Conservation (phyloP, 805 yeast species). For the Candida andamanensis region DNA sequence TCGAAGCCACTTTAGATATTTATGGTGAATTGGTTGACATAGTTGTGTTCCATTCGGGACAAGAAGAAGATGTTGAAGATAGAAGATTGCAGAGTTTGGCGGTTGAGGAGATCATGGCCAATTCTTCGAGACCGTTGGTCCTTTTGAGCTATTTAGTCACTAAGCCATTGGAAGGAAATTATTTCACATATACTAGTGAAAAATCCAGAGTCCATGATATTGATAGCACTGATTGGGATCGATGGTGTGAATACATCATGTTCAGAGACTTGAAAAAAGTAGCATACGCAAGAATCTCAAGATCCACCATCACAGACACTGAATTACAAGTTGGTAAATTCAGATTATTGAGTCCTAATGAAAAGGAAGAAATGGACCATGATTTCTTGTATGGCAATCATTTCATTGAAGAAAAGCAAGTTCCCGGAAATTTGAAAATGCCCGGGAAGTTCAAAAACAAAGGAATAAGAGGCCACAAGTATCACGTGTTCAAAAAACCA, state of each 20-base stretch:
- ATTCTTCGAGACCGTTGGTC: constrained; percentile 76
- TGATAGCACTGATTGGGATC: constrained; percentile 89
- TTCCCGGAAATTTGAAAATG: constrained; percentile 63
- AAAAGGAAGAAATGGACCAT: constrained; percentile 24
- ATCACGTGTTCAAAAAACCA: constrained; percentile 94
- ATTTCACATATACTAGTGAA: constrained; percentile 84
- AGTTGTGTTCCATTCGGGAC: constrained; percentile 96
- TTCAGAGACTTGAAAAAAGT: constrained; percentile 81
- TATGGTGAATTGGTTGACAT: constrained; percentile 86
- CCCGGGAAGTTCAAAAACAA: constrained; percentile 79
- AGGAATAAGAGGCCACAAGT: constrained; percentile 89
- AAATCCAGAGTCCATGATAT: constrained; percentile 86
- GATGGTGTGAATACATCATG: constrained; percentile 97
- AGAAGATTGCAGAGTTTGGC: constrained; percentile 79
- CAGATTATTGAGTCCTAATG: constrained; percentile 44
- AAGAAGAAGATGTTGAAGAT: constrained; percentile 95
- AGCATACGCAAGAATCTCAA: constrained; percentile 89
- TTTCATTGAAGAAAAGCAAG: constrained; percentile 50
- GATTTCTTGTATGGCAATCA: constrained; percentile 50
- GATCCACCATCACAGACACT: constrained; percentile 94
- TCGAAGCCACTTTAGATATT: constrained; percentile 89
- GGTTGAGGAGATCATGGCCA: constrained; percentile 74
- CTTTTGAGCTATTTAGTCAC: constrained; percentile 89
- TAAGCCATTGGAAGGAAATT: constrained; percentile 81
- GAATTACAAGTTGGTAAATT: constrained; percentile 95